phyloP scores from a whole-genome alignment of 352 stramenopile genomes.

The Phytophthora foliorum region DNA sequence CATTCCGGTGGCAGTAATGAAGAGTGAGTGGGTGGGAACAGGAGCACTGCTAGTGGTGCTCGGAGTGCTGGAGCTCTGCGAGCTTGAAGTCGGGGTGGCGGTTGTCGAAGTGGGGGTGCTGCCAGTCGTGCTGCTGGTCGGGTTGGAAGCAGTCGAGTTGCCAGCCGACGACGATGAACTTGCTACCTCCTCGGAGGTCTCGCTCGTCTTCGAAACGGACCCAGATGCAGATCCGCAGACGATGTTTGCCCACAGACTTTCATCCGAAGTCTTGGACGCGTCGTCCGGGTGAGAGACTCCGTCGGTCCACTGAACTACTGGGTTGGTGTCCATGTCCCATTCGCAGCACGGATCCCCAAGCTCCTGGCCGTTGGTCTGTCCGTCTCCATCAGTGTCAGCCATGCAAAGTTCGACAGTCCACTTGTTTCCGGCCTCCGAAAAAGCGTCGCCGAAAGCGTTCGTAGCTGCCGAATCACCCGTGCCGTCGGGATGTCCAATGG shows the following conservation, averaged over 20 bases:
- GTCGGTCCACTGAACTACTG: conserved; percentile 24
- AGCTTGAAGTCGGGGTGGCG: conserved; percentile 10
- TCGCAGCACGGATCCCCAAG: conserved; percentile 26
- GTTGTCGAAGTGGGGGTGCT: conserved; percentile 4
- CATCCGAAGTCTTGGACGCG: conserved; percentile 29
- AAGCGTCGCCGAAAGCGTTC: conserved; percentile 23
- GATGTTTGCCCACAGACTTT: conserved; percentile 28
- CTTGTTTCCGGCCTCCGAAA: conserved; percentile 22
- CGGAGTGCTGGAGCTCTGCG: conserved; percentile 22
- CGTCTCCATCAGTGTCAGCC: conserved; percentile 24
- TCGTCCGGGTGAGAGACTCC: conserved; percentile 31
- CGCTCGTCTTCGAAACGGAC: conserved; percentile 4
- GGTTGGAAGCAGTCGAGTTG: conserved; percentile 20
- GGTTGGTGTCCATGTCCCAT: conserved; percentile 27
- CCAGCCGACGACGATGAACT: conserved; percentile 7
- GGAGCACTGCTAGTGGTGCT: conserved; percentile 19
- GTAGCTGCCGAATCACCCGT: conserved; percentile 15
- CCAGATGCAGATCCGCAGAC: conserved; percentile 14
- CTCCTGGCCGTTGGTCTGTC: conserved; percentile 24
- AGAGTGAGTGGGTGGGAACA: conserved; percentile 3
- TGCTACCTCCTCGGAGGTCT: neutral
- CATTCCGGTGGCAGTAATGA: conserved; percentile 10
- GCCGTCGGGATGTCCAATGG: conserved; percentile 22
- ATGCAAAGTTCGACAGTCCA: conserved; percentile 22
- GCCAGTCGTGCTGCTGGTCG: conserved; percentile 6